Conservation (phyloP, 2,329 filamentous ascomycete species). For the Apiospora koreana region DNA sequence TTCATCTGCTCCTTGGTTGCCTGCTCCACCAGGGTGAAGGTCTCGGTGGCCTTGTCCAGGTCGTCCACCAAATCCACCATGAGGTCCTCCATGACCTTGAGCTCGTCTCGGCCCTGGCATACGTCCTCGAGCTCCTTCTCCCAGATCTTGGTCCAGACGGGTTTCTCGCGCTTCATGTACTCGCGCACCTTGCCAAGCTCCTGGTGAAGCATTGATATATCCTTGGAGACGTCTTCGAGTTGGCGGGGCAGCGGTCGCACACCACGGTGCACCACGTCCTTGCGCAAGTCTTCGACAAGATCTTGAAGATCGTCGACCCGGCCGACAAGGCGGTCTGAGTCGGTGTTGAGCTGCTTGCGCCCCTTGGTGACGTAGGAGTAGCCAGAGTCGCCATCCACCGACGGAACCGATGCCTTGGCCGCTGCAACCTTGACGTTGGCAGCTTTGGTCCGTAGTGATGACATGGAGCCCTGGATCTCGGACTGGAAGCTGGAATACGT, state of each 20-base stretch:
- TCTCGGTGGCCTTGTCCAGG: slow-evolving; percentile 90
- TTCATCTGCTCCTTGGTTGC: slow-evolving; percentile 98
- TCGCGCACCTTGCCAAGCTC: slow-evolving; percentile 95
- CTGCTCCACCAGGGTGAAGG: slow-evolving; percentile 93
- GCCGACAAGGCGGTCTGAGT: slow-evolving; percentile 87
- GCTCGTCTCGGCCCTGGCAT: slow-evolving; percentile 90
- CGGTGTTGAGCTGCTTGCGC: slow-evolving; percentile 82
- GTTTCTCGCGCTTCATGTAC: slow-evolving; percentile 88
- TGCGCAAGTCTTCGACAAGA: slow-evolving; percentile 91
- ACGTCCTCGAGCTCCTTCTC: slow-evolving; percentile 96
- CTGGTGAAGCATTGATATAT: slow-evolving; percentile 77
- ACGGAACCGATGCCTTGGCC: slow-evolving; percentile 68
- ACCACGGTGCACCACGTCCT: slow-evolving; percentile 91
- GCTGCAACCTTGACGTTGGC: slow-evolving; percentile 76
- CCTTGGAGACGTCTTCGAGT: slow-evolving; percentile 85
- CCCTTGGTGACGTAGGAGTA: slow-evolving; percentile 82
- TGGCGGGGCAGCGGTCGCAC: slow-evolving; percentile 89
- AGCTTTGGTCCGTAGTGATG: slow-evolving; percentile 78
- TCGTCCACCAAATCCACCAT: slow-evolving; percentile 91
- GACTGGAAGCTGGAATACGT: slow-evolving; percentile 90
- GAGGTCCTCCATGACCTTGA: slow-evolving; percentile 95
- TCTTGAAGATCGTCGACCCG: slow-evolving; percentile 98
- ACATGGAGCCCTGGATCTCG: slow-evolving; percentile 87
- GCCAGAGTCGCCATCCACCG: slow-evolving; percentile 75
- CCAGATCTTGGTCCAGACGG: slow-evolving; percentile 99